phyloP scores from a whole-genome alignment of 2,329 filamentous ascomycete species.

The Curvularia sp. region DNA sequence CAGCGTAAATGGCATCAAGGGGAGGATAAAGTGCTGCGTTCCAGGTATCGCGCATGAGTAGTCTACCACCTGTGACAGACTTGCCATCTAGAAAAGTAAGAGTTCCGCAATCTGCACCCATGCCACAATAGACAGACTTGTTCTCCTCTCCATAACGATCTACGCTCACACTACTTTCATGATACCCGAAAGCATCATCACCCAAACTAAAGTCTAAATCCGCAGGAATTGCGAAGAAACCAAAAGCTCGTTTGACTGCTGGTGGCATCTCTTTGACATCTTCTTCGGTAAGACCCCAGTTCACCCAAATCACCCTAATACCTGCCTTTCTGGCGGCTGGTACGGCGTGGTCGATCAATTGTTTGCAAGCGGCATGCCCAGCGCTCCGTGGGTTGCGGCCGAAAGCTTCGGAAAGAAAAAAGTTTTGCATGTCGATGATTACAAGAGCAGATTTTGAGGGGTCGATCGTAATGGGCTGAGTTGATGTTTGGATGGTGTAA shows the following conservation, averaged over 20 bases:
- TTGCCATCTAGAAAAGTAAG: slow-evolving; percentile 32
- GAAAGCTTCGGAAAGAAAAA: slow-evolving; percentile 48
- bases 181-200: slow-evolving; percentile 14
- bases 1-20: slow-evolving; percentile 43
- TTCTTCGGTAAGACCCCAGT: slow-evolving; percentile 52
- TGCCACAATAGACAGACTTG: slow-evolving; percentile 36
- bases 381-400: slow-evolving; percentile 26
- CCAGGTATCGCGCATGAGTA: slow-evolving; percentile 52
- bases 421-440: slow-evolving; percentile 57
- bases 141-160: slow-evolving; percentile 42
- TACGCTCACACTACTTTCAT: slow-evolving; percentile 33
- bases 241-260: slow-evolving; percentile 51
- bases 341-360: slow-evolving; percentile 48
- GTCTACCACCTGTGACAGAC: slow-evolving; percentile 43
- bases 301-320: slow-evolving; percentile 52
- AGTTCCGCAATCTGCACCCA: slow-evolving; percentile 42
- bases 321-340: slow-evolving; percentile 51
- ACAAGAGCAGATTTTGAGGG: slow-evolving; percentile 50
- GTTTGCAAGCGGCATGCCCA: slow-evolving; percentile 38
- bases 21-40: slow-evolving; percentile 53
- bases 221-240: slow-evolving; percentile 34
- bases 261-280: slow-evolving; percentile 50
- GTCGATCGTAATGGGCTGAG: slow-evolving; percentile 43
- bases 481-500: slow-evolving; percentile 35
- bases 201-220: slow-evolving; percentile 16